These are phyloP conservation scores for Backusella tuberculispora DNA, from an alignment of 192 early-diverging fungal species.

Conservation along the genomic window DNA sequence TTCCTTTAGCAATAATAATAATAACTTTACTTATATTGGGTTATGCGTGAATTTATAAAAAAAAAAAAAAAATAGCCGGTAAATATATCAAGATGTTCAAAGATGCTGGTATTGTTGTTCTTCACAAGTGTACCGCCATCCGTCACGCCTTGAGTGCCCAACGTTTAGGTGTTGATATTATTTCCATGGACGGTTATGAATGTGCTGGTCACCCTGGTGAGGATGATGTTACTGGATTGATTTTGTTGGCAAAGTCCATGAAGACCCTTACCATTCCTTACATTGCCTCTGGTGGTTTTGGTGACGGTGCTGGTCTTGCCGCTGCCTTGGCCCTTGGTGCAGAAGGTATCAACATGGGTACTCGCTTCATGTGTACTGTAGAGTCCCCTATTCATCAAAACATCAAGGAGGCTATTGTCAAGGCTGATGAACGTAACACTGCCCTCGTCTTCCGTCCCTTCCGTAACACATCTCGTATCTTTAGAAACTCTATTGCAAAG, in stretches of 20 bases:
- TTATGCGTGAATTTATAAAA: neutral
- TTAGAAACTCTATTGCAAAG: slow-evolving; percentile 68
- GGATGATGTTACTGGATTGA: slow-evolving; percentile 74
- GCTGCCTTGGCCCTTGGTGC: slow-evolving; percentile 60
- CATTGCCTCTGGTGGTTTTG: slow-evolving; percentile 80
- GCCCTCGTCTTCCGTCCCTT: slow-evolving; percentile 74
- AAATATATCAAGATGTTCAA: slow-evolving; percentile 76
- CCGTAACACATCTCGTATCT: slow-evolving; percentile 80
- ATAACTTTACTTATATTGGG: neutral
- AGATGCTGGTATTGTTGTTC: slow-evolving; percentile 67
- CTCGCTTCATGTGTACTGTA: slow-evolving; percentile 83
- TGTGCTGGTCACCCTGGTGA: slow-evolving; percentile 88
- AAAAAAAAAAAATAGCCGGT: slow-evolving; percentile 45
- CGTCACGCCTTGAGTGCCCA: slow-evolving; percentile 71
- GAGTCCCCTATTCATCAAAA: slow-evolving; percentile 75
- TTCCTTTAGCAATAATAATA: neutral
- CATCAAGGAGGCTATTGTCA: slow-evolving; percentile 76
- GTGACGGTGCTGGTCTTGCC: slow-evolving; percentile 77
- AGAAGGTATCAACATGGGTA: slow-evolving; percentile 81
- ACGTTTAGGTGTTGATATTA: slow-evolving; percentile 66
- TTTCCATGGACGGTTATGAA: slow-evolving; percentile 85
- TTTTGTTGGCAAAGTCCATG: slow-evolving; percentile 75
- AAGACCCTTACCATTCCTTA: slow-evolving; percentile 70
- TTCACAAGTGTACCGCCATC: slow-evolving; percentile 84
- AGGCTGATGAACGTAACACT: slow-evolving; percentile 66